These are phyloP conservation scores for Barnettozyma californica DNA, from an alignment of 805 yeast genomes.

Conservation along the genomic window DNA sequence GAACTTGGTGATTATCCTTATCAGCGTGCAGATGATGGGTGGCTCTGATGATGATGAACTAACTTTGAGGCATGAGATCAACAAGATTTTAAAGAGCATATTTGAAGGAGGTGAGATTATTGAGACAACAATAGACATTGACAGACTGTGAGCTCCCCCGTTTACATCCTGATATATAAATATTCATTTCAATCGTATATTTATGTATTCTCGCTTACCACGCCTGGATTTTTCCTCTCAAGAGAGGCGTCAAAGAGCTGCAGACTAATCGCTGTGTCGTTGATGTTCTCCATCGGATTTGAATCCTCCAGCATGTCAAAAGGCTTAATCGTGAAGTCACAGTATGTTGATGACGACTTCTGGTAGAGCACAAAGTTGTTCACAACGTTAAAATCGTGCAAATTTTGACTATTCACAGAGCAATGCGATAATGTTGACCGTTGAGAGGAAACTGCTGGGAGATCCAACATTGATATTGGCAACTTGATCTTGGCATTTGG, in stretches of 20 bases:
- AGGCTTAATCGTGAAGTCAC: slow-evolving; percentile 38
- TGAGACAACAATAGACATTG: slow-evolving; percentile 42
- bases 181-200: neutral
- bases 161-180: too few species aligned
- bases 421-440: neutral
- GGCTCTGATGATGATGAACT: slow-evolving; percentile 68
- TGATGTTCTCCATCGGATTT: slow-evolving; percentile 38
- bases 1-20: slow-evolving; percentile 50
- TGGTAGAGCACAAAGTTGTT: slow-evolving; percentile 26
- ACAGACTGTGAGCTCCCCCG: slow-evolving; percentile 22
- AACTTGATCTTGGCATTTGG: slow-evolving; percentile 20
- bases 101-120: slow-evolving; percentile 21
- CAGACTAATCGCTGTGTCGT: slow-evolving; percentile 51
- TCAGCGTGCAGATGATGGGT: slow-evolving; percentile 56
- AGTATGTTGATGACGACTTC: slow-evolving; percentile 24
- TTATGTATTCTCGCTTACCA: neutral
- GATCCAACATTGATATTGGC: slow-evolving; percentile 23
- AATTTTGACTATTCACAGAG: slow-evolving; percentile 9
- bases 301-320: slow-evolving; percentile 60
- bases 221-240: slow-evolving; percentile 41
- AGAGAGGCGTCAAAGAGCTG: slow-evolving; percentile 48
- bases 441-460: slow-evolving; percentile 20
- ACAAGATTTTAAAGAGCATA: slow-evolving; percentile 34
- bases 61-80: slow-evolving; percentile 44
- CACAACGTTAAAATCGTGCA: slow-evolving; percentile 18